Conservation (phyloP, 768 basidiomycete species). For the Russula abietina region DNA sequence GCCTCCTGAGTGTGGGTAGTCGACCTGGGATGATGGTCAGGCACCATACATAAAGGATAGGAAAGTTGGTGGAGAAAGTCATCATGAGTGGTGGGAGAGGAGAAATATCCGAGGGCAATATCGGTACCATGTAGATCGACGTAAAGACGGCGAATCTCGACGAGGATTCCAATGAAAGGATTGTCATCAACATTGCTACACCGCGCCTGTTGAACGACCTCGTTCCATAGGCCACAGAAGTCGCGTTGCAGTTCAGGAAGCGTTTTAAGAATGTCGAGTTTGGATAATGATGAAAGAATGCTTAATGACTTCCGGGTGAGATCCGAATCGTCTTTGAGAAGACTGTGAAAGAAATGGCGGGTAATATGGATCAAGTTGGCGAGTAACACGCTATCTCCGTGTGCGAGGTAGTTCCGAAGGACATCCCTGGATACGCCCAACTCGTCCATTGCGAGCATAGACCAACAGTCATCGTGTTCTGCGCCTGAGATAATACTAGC, state of each 20-base stretch:
- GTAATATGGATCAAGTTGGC: slow-evolving; percentile 2
- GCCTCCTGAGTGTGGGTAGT: background rate
- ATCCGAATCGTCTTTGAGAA: background rate
- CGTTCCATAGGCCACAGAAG: slow-evolving; percentile 3
- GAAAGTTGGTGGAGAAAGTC: too few species aligned
- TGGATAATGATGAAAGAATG: background rate
- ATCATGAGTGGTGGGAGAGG: background rate
- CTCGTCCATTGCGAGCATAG: background rate
- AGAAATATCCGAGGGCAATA: too few species aligned
- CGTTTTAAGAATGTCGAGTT: background rate
- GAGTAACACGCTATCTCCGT: background rate
- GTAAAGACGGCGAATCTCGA: background rate
- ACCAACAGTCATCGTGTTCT: background rate
- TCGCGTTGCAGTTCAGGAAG: background rate
- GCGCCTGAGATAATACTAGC: background rate
- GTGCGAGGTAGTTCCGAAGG: background rate
- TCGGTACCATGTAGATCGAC: background rate
- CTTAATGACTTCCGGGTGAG: background rate
- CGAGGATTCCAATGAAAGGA: background rate
- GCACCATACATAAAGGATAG: background rate
- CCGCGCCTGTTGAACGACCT: background rate
- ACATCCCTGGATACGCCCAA: background rate
- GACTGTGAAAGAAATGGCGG: background rate
- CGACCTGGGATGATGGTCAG: background rate
- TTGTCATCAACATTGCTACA: too few species aligned